A percentile compares a stretch with the other conserved stretches of the same genome.
phyloP scores from a whole-genome alignment of 106 monocot genomes.

The Acorus gramineus region DNA sequence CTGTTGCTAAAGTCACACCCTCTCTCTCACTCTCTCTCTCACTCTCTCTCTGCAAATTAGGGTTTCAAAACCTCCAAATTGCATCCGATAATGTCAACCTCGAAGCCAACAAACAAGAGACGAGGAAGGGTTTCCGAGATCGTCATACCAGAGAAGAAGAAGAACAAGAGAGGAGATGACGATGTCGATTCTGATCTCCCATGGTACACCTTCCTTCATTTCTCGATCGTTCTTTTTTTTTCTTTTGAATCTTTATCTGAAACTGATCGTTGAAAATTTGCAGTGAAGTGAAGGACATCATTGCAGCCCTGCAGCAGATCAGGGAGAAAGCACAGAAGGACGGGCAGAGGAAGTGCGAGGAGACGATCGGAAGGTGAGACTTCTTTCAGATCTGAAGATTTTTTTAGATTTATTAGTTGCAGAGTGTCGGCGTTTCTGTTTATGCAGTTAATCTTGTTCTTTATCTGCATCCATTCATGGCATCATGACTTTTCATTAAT shows the following conservation, averaged over 20 bases:
- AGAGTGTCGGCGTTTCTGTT: too few species aligned
- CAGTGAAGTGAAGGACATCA: constrained; percentile 73
- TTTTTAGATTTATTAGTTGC: too few species aligned
- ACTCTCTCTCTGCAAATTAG: too few species aligned
- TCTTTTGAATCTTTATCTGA: neutral
- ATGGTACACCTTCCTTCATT: constrained; percentile 15
- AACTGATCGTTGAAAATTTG: constrained; percentile 3
- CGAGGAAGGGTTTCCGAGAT: constrained; percentile 22
- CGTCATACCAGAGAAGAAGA: constrained; percentile 33
- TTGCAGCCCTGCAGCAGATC: constrained; percentile 60
- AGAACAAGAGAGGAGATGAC: constrained; percentile 7
- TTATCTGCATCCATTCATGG: too few species aligned
- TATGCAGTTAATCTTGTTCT: neutral
- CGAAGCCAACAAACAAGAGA: constrained; percentile 29
- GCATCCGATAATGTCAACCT: constrained; percentile 15
- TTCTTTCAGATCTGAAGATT: neutral
- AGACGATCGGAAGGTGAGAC: constrained; percentile 49
- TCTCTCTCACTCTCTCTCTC: too few species aligned
- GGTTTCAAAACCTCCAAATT: constrained; percentile 8
- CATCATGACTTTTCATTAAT: too few species aligned
- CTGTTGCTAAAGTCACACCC: too few species aligned
- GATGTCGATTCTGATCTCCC: constrained; percentile 38
- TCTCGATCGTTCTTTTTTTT: neutral
- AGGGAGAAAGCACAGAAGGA: constrained; percentile 79
- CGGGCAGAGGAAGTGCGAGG: constrained; percentile 65